A percentile compares a stretch with the other conserved stretches of the same genome.
phyloP scores from a whole-genome alignment of 257 asterid species.

The Forsythia suspensa region DNA sequence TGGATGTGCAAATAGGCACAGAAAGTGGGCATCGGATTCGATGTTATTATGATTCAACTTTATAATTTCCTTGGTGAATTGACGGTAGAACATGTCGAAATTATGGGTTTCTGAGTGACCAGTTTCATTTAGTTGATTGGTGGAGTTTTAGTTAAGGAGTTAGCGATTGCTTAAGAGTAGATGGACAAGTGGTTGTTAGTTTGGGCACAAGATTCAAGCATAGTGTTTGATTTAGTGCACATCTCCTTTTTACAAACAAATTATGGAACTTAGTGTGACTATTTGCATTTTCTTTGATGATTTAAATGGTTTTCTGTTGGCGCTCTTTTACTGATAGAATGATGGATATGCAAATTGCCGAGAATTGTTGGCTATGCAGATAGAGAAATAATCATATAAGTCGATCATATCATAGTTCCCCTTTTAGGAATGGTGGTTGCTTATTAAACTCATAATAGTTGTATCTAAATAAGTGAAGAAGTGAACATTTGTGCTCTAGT shows the following conservation, averaged over 20 bases:
- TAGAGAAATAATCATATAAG: slow-evolving; percentile 8
- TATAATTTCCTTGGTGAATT: slow-evolving; percentile 1
- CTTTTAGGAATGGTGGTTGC: slow-evolving; percentile 2
- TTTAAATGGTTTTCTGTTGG: slow-evolving; percentile 6
- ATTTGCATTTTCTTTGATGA: neutral
- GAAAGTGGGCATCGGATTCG: neutral
- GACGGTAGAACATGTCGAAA: neutral
- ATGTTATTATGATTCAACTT: neutral
- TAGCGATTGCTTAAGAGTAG: neutral
- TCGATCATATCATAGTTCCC: neutral
- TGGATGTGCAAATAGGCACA: neutral
- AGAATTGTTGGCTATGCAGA: neutral
- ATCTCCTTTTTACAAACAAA: neutral
- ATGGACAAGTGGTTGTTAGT: slow-evolving; percentile 8
- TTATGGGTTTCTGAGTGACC: neutral
- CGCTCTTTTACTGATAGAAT: slow-evolving; percentile 8
- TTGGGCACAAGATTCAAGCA: neutral
- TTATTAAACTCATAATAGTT: too few species aligned
- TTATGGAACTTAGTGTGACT: neutral
- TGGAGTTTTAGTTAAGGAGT: neutral
- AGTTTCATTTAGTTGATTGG: slow-evolving; percentile 13
- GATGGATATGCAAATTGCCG: neutral
- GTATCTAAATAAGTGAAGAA: neutral
- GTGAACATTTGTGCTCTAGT: neutral
- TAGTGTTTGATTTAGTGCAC: neutral